Base-by-base conservation (phyloP, 2,329 filamentous ascomycete genomes). In the Falciphora oryzae region DNA sequence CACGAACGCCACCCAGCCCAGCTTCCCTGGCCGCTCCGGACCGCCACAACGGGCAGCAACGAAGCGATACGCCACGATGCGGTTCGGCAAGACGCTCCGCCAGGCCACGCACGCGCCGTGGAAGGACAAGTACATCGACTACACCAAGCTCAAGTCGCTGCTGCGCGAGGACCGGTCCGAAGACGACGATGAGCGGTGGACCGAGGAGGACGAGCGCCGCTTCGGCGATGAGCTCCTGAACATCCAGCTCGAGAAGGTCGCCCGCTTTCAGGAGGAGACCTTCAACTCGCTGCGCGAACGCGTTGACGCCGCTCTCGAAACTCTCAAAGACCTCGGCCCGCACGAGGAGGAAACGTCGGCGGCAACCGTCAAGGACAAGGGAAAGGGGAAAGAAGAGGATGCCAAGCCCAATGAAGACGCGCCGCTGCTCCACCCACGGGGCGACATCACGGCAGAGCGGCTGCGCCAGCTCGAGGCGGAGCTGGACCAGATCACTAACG, bases 161-260 rank as follows among this genome's bases (percentile, higher is more conserved):
- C 81, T 99, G 66, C 89, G 92, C 68, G 95, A 98, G 76, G 87
- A 92, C 74, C 80, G 76, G 67, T 76, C 76, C 66, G 83, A 83
- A 31, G 83, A 87, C 61, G 88, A 89, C 28, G 82, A 85, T 63
- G 81, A 81, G 63, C 81, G 86, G 57, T 99, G 95, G 95, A 97
- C 93, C 31, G 93, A 96, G 72, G 88, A 93, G 60, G 95, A 99
- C 75, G 95, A 98, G 82, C 91, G 90, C 73, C 86, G 85, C 50
- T 99, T 99, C 78, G 95, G 94, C 73, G 92, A 97, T 75, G 94
- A 98, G 80, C 85, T 98, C 69, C 89, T 97, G 77, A 97, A 97
- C 74, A 88, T 91, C 32, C 92, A 99, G 80, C 84, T 99, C 69
- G 93, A 98, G 72, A 98, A 97, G 80, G 94, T 98, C 67, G 90